phyloP scores from a whole-genome alignment of 2,329 filamentous ascomycete species.

The Calonectria pauciramosa region DNA sequence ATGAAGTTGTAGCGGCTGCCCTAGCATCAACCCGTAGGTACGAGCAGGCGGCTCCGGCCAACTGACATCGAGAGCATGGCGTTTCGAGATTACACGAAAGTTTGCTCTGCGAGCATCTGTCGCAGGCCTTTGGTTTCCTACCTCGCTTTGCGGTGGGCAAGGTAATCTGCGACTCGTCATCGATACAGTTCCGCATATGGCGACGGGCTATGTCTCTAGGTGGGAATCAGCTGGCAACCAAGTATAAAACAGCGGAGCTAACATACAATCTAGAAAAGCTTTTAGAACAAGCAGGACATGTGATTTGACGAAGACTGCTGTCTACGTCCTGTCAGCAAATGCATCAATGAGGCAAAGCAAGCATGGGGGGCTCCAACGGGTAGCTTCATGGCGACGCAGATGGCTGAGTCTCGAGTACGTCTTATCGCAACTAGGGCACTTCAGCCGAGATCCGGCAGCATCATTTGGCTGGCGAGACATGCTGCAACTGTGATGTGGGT shows the following conservation, averaged over 20 bases:
- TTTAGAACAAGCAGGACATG: conserved; percentile 27
- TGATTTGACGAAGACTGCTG: neutral
- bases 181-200: conserved; percentile 18
- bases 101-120: conserved; percentile 20
- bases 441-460: conserved; percentile 7
- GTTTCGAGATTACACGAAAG: conserved; percentile 14
- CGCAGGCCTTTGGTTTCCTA: conserved; percentile 22
- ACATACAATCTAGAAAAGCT: conserved; percentile 17
- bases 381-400: conserved; percentile 26
- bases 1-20: neutral
- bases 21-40: conserved; percentile 10
- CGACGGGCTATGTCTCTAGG: conserved; percentile 27
- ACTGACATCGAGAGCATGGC: conserved; percentile 23
- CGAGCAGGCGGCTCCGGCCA: neutral
- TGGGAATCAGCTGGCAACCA: neutral
- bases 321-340: conserved; percentile 16
- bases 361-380: conserved; percentile 6
- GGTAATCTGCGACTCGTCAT: neutral
- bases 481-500: neutral
- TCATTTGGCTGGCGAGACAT: neutral
- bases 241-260: neutral
- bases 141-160: conserved; percentile 21
- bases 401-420: conserved; percentile 27
- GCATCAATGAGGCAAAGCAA: neutral
- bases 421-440: conserved; percentile 17